A percentile compares a stretch with the other conserved stretches of the same genome.
These are phyloP conservation scores for Magnusiomyces ingens DNA, from an alignment of 1,139 yeast species.

Conservation along the genomic window DNA sequence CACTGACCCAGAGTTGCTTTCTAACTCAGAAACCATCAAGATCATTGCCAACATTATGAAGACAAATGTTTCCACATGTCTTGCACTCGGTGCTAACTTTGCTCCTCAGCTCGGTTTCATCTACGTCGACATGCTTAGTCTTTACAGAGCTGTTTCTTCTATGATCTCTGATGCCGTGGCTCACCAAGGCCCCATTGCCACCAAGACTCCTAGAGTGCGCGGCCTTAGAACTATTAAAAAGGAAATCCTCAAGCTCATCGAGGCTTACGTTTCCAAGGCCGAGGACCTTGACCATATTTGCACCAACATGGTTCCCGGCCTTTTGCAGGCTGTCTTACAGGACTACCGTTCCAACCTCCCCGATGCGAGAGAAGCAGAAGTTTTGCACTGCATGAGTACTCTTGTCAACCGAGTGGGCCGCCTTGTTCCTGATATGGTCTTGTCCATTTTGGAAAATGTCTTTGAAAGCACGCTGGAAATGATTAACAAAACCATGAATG, in stretches of 20 bases:
- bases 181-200: constrained; percentile 75
- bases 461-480: constrained; percentile 91
- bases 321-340: constrained; percentile 77
- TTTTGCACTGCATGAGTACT: constrained; percentile 87
- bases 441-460: constrained; percentile 78
- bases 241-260: constrained; percentile 84
- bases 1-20: constrained; percentile 74
- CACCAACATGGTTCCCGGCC: constrained; percentile 72
- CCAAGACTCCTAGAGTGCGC: constrained; percentile 92
- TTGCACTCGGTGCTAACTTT: constrained; percentile 87
- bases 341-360: constrained; percentile 89
- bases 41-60: constrained; percentile 88
- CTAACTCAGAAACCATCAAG: constrained; percentile 83
- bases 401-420: constrained; percentile 82
- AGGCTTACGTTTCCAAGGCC: constrained; percentile 81
- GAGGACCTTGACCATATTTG: constrained; percentile 83
- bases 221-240: constrained; percentile 94
- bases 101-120: constrained; percentile 82
- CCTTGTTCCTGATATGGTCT: constrained; percentile 85
- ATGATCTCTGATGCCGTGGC: constrained; percentile 81
- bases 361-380: constrained; percentile 97
- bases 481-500: constrained; percentile 93
- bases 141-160: constrained; percentile 85
- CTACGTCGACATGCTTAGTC: constrained; percentile 81
- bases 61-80: constrained; percentile 91